A percentile compares a stretch with the other conserved stretches of the same genome.
These are phyloP conservation scores for Exserohilum rostratum DNA, from an alignment of 2,329 filamentous ascomycete genomes.

Conservation along the genomic window DNA sequence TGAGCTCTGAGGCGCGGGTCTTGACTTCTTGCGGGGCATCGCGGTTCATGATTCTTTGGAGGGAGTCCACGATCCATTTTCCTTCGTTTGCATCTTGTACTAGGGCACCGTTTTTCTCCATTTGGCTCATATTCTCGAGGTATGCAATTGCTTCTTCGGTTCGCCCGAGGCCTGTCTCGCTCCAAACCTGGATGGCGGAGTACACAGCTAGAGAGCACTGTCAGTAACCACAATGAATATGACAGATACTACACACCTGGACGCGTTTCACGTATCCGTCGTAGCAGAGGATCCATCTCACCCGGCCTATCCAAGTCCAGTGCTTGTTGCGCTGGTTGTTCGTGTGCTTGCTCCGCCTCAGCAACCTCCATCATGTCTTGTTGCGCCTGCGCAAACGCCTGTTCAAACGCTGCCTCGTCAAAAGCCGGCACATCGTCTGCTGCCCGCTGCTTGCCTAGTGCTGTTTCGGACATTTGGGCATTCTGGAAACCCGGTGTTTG, in stretches of 20 bases:
- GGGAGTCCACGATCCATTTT: constrained; percentile 40
- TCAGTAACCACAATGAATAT: constrained; percentile 20
- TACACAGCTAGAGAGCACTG: constrained; percentile 34
- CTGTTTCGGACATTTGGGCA: constrained; percentile 27
- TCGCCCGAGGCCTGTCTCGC: constrained; percentile 38
- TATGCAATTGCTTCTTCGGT: constrained; percentile 32
- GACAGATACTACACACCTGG: constrained; percentile 39
- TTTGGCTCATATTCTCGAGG: constrained; percentile 31
- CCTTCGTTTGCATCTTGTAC: constrained; percentile 41
- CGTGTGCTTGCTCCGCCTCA: constrained; percentile 21
- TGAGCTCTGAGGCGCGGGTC: constrained; percentile 32
- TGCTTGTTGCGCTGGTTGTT: constrained; percentile 21
- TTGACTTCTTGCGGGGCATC: constrained; percentile 35
- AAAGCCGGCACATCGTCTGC: constrained; percentile 51
- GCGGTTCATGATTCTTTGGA: constrained; percentile 36
- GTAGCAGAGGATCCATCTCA: constrained; percentile 41
- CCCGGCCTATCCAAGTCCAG: constrained; percentile 28
- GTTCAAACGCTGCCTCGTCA: constrained; percentile 62
- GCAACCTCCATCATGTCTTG: constrained; percentile 46
- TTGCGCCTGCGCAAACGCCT: constrained; percentile 59
- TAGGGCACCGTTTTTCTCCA: constrained; percentile 34
- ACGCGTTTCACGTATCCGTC: constrained; percentile 41
- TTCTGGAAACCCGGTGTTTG: constrained; percentile 28
- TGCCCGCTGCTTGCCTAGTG: constrained; percentile 43
- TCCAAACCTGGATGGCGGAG: constrained; percentile 42